phyloP scores from a whole-genome alignment of 78 protist genomes.

The Cyanophora paradoxa region DNA sequence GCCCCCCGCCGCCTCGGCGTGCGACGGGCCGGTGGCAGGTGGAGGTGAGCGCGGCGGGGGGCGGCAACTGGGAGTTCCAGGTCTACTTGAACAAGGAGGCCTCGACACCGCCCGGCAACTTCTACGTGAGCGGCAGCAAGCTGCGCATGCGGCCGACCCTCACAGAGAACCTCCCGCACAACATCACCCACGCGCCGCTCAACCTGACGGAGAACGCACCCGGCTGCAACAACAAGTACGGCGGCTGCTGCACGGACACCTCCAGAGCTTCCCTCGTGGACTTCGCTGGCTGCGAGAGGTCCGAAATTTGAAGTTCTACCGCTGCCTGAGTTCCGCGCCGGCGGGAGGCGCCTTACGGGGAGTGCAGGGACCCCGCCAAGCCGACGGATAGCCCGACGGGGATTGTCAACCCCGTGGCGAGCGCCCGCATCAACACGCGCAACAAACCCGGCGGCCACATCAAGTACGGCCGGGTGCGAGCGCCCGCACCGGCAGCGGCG shows the following conservation, averaged over 20 bases:
- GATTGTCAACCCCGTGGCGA: neutral
- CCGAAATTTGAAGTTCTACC: too few relatives aligned
- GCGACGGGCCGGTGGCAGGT: too few relatives aligned
- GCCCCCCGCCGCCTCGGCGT: too few relatives aligned
- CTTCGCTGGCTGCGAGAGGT: neutral
- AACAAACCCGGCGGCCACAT: conserved; percentile 6
- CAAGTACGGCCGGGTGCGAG: neutral
- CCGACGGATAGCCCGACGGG: neutral
- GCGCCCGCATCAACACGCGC: conserved; percentile 9
- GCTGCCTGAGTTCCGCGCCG: too few relatives aligned
- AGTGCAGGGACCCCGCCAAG: neutral
- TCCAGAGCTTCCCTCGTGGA: neutral
- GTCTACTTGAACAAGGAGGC: conserved; percentile 15
- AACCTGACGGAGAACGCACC: neutral
- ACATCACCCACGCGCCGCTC: neutral
- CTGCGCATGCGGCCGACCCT: neutral
- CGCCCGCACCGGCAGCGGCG: too few relatives aligned
- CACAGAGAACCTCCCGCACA: neutral
- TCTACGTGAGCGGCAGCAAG: neutral
- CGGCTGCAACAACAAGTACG: neutral
- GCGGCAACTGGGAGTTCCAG: conserved; percentile 25
- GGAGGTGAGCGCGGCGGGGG: conserved; percentile 10
- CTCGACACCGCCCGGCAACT: too few relatives aligned
- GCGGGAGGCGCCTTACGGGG: neutral
- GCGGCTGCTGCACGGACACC: neutral